phyloP scores from a whole-genome alignment of 805 yeast species.

The Candida ulmi region DNA sequence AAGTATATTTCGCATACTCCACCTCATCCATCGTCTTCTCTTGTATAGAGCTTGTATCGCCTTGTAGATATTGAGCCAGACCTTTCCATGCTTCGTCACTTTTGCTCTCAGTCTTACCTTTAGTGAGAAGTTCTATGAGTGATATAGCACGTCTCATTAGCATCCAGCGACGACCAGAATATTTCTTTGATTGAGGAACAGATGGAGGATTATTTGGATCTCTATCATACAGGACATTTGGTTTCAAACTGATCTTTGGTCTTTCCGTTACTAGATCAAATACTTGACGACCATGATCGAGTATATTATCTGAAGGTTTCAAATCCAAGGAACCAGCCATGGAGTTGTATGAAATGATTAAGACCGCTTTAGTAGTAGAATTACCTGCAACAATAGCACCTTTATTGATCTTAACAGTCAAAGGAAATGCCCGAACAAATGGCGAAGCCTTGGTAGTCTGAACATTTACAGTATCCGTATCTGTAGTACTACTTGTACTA shows the following conservation, averaged over 20 bases:
- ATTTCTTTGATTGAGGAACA: no score
- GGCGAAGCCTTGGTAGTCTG: conserved; percentile 4
- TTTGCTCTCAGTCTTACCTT: neutral
- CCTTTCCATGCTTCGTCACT: conserved; percentile 61
- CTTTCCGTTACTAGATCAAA: conserved; percentile 41
- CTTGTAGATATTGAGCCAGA: conserved; percentile 57
- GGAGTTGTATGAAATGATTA: conserved; percentile 53
- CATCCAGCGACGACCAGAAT: no score
- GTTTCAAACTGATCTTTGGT: conserved; percentile 56
- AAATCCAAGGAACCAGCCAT: conserved; percentile 58
- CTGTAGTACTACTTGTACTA: conserved; percentile 8
- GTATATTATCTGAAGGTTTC: conserved; percentile 36
- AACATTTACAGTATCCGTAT: conserved; percentile 1
- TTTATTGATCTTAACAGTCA: conserved; percentile 51
- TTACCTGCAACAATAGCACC: conserved; percentile 83
- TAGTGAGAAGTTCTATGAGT: neutral
- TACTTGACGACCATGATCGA: conserved; percentile 53
- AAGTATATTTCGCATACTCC: conserved; percentile 81
- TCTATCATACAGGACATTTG: conserved; percentile 59
- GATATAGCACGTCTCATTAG: conserved; percentile 2
- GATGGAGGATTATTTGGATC: neutral
- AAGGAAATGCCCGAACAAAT: conserved; percentile 46
- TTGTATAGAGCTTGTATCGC: conserved; percentile 26
- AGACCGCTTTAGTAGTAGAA: conserved; percentile 63
- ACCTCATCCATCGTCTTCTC: conserved; percentile 35